Evolutionary conservation across 1,139 yeast species (phyloP).

Genomic region (Hemisphaericaspora xylanilytica): DNA sequence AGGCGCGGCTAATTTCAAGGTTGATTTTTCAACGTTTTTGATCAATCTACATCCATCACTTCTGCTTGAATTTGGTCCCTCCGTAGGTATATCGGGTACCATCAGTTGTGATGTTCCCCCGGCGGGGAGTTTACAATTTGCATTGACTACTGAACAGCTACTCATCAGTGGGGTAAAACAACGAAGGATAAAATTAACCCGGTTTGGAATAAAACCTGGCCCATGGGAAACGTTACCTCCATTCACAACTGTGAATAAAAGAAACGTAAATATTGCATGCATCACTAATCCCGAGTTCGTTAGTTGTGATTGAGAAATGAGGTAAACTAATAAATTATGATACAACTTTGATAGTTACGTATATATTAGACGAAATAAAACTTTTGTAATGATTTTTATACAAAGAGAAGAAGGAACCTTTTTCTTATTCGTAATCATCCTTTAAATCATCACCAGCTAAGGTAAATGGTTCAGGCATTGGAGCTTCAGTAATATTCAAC

Average conservation of each 20-base stretch:
- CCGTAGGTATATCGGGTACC: constrained; percentile 19
- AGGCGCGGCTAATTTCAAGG: constrained; percentile 15
- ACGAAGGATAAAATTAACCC: constrained; percentile 16
- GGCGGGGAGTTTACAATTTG: constrained; percentile 23
- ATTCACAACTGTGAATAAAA: constrained; percentile 14
- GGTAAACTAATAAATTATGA: too few species aligned
- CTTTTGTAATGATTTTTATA: background rate
- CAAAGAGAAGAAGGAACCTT: too few species aligned
- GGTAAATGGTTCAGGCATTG: constrained; percentile 83
- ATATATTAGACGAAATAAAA: background rate
- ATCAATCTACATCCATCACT: constrained; percentile 17
- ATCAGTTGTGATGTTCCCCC: constrained; percentile 21
- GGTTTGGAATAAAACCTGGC: constrained; percentile 13
- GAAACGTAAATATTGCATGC: constrained; percentile 24
- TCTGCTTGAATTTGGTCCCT: constrained; percentile 13
- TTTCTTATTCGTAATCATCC: constrained; percentile 20
- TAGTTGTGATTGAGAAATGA: too few species aligned
- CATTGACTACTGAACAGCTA: constrained; percentile 16
- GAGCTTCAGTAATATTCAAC: constrained; percentile 78
- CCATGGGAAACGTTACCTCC: constrained; percentile 19
- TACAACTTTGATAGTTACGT: too few species aligned
- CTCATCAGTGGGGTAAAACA: constrained; percentile 17
- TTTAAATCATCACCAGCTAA: constrained; percentile 53
- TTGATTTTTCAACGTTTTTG: constrained; percentile 16
- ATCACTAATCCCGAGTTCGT: constrained; percentile 22